A percentile compares a stretch with the other conserved stretches of the same genome.
These are phyloP conservation scores for Coemansia sp. DNA, from an alignment of 192 early-diverging fungal genomes.

Conservation along the genomic window DNA sequence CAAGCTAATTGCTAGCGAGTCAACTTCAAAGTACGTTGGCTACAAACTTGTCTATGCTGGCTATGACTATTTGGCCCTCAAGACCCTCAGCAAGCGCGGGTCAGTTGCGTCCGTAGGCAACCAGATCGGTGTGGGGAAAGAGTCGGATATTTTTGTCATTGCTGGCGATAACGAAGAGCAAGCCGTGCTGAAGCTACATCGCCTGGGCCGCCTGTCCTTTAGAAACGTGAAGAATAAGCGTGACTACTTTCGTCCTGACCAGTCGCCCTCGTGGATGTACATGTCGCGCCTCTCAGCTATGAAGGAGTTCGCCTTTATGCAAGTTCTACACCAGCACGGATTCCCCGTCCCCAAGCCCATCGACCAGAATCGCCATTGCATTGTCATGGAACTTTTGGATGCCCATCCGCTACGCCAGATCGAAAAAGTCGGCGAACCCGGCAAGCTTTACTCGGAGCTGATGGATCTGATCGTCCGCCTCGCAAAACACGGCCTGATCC, in stretches of 20 bases:
- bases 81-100: conserved; percentile 84
- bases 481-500: conserved; percentile 92
- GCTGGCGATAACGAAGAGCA: conserved; percentile 89
- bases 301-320: conserved; percentile 99
- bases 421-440: conserved; percentile 78
- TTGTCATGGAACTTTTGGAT: conserved; percentile 96
- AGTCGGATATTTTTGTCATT: conserved; percentile 99
- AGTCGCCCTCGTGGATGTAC: conserved; percentile 99
- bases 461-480: conserved; percentile 97
- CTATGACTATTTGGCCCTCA: conserved; percentile 98
- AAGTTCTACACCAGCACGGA: conserved; percentile 87
- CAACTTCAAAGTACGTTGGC: conserved; percentile 69
- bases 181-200: conserved; percentile 94
- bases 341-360: conserved; percentile 94
- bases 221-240: conserved; percentile 95
- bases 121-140: conserved; percentile 99
- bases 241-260: conserved; percentile 92
- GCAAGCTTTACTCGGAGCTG: conserved; percentile 86
- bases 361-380: conserved; percentile 91
- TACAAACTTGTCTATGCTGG: conserved; percentile 98
- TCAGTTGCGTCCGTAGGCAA: conserved; percentile 93
- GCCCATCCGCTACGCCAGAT: conserved; percentile 94
- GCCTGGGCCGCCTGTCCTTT: conserved; percentile 94
- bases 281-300: conserved; percentile 96
- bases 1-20: conserved; percentile 81